These are phyloP conservation scores for Pichia kluyveri DNA, from an alignment of 805 yeast species.

Conservation along the genomic window DNA sequence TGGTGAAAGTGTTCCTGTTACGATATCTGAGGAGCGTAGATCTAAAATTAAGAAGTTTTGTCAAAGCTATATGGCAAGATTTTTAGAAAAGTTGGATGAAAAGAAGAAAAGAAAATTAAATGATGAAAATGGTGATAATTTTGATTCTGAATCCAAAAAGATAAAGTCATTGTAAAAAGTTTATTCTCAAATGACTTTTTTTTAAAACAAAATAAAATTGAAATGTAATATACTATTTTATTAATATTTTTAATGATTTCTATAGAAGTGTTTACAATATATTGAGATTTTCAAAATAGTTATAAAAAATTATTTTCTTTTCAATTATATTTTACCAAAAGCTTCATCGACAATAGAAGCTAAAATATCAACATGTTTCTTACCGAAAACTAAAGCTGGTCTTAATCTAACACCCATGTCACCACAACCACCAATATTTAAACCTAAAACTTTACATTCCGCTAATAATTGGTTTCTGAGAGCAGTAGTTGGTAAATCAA, in stretches of 20 bases:
- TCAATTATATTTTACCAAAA: constrained; percentile 13
- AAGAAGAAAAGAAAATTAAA: constrained; percentile 22
- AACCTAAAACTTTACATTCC: constrained; percentile 40
- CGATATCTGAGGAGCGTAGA: constrained; percentile 54
- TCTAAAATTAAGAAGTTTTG: constrained; percentile 62
- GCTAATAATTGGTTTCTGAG: constrained; percentile 39
- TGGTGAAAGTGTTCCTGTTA: constrained; percentile 37
- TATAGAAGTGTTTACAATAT: no score
- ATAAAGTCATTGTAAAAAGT: background rate
- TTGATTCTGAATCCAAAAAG: constrained; percentile 2
- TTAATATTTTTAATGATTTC: no score
- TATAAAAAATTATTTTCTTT: no score
- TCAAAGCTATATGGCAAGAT: constrained; percentile 58
- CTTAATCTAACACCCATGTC: constrained; percentile 50
- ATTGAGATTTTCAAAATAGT: no score
- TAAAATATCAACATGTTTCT: constrained; percentile 52
- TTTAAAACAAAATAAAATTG: no score
- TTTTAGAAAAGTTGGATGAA: constrained; percentile 36
- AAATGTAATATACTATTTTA: no score
- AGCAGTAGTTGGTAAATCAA: constrained; percentile 39
- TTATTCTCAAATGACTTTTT: no score
- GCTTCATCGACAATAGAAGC: constrained; percentile 31
- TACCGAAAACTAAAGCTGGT: constrained; percentile 55
- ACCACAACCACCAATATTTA: constrained; percentile 65
- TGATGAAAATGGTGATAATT: background rate